A percentile compares a stretch with the other conserved stretches of the same genome.
Evolutionary conservation across 1,284 basidiomycete species (phyloP).

Genomic region (Apiotrichum sp.): DNA sequence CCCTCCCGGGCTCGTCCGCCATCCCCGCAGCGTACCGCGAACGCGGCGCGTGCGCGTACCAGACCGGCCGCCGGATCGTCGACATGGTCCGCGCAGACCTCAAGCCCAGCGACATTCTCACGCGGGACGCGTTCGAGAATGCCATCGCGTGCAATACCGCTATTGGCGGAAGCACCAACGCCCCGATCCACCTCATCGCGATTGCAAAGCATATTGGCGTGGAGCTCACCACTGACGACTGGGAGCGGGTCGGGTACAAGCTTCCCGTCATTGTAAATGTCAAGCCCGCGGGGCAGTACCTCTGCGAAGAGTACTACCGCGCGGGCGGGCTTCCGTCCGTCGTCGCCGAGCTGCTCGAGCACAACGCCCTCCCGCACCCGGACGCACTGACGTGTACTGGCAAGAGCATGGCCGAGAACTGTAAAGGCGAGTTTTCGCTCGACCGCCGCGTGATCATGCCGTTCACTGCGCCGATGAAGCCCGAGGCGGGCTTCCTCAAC

Average conservation of each 20-base stretch:
- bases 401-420: conserved; percentile 35
- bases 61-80: conserved; percentile 74
- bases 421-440: conserved; percentile 32
- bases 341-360: conserved; percentile 36
- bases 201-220: conserved; percentile 45
- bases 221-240: conserved; percentile 36
- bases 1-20: conserved; percentile 79
- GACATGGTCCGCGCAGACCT: conserved; percentile 75
- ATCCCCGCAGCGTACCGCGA: conserved; percentile 59
- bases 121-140: conserved; percentile 83
- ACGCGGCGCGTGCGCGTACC: conserved; percentile 52
- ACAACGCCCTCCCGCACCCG: conserved; percentile 36
- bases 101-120: conserved; percentile 88
- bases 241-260: conserved; percentile 41
- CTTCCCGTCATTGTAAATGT: conserved; percentile 41
- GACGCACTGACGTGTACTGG: conserved; percentile 38
- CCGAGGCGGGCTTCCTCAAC: conserved; percentile 44
- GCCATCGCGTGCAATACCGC: conserved; percentile 79
- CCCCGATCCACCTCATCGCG: conserved; percentile 48
- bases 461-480: conserved; percentile 34
- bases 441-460: conserved; percentile 43
- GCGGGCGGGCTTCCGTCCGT: conserved; percentile 43
- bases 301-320: conserved; percentile 45
- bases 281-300: conserved; percentile 40
- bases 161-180: conserved; percentile 87